These are phyloP conservation scores for Eustoma russellianum DNA, from an alignment of 257 asterid genomes.

Conservation along the genomic window DNA sequence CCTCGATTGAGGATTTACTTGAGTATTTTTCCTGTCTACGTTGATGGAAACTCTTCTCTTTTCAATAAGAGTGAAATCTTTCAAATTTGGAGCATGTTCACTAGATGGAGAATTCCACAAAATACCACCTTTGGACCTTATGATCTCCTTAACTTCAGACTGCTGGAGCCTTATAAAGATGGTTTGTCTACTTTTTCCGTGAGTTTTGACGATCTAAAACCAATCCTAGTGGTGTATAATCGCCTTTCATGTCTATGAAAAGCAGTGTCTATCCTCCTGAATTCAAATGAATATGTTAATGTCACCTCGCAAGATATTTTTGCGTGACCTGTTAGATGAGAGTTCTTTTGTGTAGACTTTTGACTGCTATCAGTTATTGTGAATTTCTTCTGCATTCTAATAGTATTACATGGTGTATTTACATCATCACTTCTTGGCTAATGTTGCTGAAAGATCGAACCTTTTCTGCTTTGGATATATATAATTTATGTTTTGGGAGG, in stretches of 20 bases:
- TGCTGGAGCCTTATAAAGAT: slow-evolving; percentile 43
- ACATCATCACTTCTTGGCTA: too few relatives aligned
- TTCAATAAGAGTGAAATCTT: slow-evolving; percentile 62
- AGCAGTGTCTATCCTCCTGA: not conserved
- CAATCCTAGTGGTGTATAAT: too few relatives aligned
- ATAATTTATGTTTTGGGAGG: too few relatives aligned
- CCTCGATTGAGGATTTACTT: slow-evolving; percentile 77
- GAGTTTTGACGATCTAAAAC: too few relatives aligned
- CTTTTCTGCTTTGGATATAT: too few relatives aligned
- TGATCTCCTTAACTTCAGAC: slow-evolving; percentile 82
- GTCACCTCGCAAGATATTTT: too few relatives aligned
- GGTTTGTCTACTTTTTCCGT: slow-evolving; percentile 31
- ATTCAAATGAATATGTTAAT: not conserved
- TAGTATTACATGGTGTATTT: too few relatives aligned
- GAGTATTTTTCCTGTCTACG: slow-evolving; percentile 53
- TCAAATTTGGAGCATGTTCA: slow-evolving; percentile 53
- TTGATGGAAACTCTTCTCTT: slow-evolving; percentile 8
- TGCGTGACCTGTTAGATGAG: not conserved
- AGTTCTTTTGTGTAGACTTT: too few relatives aligned
- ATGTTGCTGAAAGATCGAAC: too few relatives aligned
- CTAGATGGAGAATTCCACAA: slow-evolving; percentile 75
- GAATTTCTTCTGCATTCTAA: too few relatives aligned
- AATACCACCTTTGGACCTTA: slow-evolving; percentile 72
- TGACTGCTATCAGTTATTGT: too few relatives aligned
- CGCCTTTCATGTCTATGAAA: not conserved